Percentiles rank a stretch among this genome's conserved stretches.
These are phyloP conservation scores for Globisporangium nodosum DNA, from an alignment of 352 stramenopile genomes.

Conservation along the genomic window DNA sequence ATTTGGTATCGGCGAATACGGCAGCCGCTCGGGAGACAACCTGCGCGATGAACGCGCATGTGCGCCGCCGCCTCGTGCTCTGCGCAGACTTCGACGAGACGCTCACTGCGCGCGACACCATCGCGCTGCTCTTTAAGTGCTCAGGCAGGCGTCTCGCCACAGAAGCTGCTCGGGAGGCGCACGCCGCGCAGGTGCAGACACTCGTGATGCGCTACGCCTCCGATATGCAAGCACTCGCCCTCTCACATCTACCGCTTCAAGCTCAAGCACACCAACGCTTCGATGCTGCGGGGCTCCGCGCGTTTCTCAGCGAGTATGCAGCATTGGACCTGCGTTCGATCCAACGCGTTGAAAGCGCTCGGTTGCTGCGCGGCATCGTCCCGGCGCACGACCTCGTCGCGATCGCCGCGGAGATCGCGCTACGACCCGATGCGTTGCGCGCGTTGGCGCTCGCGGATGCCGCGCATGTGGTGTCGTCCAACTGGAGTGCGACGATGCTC, in stretches of 20 bases:
- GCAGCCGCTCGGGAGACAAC: neutral
- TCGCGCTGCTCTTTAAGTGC: constrained; percentile 43
- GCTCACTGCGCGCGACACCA: constrained; percentile 54
- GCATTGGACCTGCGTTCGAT: constrained; percentile 41
- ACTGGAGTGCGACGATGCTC: constrained; percentile 59
- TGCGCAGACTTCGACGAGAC: constrained; percentile 77
- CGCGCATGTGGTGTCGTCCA: constrained; percentile 49
- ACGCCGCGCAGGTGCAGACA: constrained; percentile 17
- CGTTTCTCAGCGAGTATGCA: constrained; percentile 42
- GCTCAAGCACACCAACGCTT: constrained; percentile 10
- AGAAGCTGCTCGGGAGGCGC: neutral
- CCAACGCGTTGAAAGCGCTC: constrained; percentile 28
- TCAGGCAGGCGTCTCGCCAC: constrained; percentile 4
- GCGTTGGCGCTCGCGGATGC: constrained; percentile 18
- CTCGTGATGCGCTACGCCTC: constrained; percentile 31
- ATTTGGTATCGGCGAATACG: neutral
- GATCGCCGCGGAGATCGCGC: constrained; percentile 10
- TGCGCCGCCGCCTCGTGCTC: constrained; percentile 23
- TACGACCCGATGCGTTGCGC: constrained; percentile 27
- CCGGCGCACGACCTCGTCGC: constrained; percentile 7
- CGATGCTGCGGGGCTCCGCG: constrained; percentile 23
- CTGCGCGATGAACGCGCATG: neutral
- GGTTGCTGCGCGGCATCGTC: constrained; percentile 32
- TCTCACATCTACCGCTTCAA: neutral
- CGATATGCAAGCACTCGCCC: constrained; percentile 19